Conservation (phyloP, 2,329 filamentous ascomycete species). For the Claviceps pazoutovae region DNA sequence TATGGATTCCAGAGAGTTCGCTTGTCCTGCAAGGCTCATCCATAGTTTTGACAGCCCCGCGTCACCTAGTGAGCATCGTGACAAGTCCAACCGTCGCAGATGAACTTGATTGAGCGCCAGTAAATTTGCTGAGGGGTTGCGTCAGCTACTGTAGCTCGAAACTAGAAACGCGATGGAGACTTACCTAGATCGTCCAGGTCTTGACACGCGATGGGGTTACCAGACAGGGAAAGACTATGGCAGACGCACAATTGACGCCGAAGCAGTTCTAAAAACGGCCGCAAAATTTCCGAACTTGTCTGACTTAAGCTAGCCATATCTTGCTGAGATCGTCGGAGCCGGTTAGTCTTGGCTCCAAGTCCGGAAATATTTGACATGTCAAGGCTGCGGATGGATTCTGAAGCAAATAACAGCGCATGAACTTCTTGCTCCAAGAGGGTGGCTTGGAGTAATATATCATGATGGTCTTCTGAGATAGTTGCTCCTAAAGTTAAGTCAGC, state of each 20-base stretch:
- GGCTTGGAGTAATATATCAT: conserved; percentile 32
- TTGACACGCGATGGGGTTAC: conserved; percentile 30
- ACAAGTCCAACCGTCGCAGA: conserved; percentile 35
- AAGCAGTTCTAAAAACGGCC: conserved; percentile 35
- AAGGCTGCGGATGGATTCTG: conserved; percentile 39
- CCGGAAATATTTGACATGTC: conserved; percentile 33
- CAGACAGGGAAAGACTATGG: conserved; percentile 35
- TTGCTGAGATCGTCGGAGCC: conserved; percentile 11
- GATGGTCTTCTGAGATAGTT: conserved; percentile 33
- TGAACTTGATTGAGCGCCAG: conserved; percentile 22
- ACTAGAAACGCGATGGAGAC: background rate
- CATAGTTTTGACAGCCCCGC: conserved; percentile 33
- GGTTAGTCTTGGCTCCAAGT: conserved; percentile 11
- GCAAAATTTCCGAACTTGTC: conserved; percentile 27
- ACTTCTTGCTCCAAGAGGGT: conserved; percentile 41
- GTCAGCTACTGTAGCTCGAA: conserved; percentile 1
- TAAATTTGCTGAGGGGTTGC: conserved; percentile 14
- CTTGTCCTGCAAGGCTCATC: conserved; percentile 31
- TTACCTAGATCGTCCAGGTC: conserved; percentile 38
- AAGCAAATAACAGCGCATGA: conserved; percentile 40
- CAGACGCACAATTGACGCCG: conserved; percentile 33
- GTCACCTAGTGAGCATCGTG: conserved; percentile 37
- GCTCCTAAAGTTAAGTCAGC: conserved; percentile 19
- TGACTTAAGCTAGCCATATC: conserved; percentile 12
- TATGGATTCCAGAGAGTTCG: conserved; percentile 30